Conservation (phyloP, 2,329 filamentous ascomycete genomes). For the Magnaporthiopsis poae region DNA sequence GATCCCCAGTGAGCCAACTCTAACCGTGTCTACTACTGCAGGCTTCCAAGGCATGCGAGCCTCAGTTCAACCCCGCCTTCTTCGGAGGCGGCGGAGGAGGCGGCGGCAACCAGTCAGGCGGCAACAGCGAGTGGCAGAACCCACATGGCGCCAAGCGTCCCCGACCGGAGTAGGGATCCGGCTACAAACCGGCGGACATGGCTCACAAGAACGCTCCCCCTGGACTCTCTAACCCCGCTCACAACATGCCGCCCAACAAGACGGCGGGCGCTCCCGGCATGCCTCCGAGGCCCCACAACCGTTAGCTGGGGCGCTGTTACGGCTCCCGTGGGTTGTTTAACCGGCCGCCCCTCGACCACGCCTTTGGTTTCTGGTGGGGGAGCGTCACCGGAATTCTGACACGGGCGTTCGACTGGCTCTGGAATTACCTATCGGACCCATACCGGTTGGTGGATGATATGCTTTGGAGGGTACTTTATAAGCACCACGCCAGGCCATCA, state of each 20-base stretch:
- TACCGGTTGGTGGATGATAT: no score
- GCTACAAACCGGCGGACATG: neutral
- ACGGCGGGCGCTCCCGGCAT: neutral
- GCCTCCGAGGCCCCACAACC: neutral
- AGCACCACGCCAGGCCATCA: no score
- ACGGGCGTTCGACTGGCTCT: no score
- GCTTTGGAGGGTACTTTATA: no score
- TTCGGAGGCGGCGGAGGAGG: constrained; percentile 43
- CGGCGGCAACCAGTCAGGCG: constrained; percentile 30
- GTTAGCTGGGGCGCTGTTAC: neutral
- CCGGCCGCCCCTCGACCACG: no score
- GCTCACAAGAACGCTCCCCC: neutral
- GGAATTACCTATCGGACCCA: no score
- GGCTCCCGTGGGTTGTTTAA: neutral
- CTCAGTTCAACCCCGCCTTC: constrained; percentile 65
- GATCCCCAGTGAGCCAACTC: neutral
- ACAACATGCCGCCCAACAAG: neutral
- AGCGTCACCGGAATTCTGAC: no score
- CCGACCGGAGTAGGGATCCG: constrained; percentile 51
- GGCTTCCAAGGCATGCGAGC: constrained; percentile 60
- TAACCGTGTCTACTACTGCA: constrained; percentile 14
- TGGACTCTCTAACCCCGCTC: neutral
- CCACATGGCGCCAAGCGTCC: constrained; percentile 73
- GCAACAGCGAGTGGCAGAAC: constrained; percentile 58
- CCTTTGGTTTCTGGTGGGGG: no score